Conservation (phyloP, 345 rosid genomes). For the Gossypium turneri region DNA sequence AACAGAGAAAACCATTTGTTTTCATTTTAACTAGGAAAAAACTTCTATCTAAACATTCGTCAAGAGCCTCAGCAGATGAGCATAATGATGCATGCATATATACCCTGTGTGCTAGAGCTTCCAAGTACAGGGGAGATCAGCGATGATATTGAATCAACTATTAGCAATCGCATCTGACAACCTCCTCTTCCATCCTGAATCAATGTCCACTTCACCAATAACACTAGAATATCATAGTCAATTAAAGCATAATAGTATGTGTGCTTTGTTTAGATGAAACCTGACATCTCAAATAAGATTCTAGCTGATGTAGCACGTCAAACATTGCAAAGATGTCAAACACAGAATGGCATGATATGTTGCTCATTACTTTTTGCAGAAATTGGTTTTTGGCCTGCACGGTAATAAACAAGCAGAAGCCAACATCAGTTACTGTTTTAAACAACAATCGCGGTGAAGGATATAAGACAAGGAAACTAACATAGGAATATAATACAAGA, state of each 20-base stretch:
- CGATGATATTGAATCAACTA: conserved; percentile 79
- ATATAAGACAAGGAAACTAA: conserved; percentile 5
- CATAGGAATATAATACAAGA: not conserved
- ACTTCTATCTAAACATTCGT: not conserved
- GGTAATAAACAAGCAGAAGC: conserved; percentile 2
- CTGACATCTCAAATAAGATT: conserved; percentile 47
- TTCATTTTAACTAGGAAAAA: not conserved
- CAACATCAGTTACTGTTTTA: not conserved
- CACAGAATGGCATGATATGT: conserved; percentile 51
- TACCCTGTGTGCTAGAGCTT: conserved; percentile 67
- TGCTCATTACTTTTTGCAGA: conserved; percentile 52
- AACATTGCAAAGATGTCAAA: conserved; percentile 70
- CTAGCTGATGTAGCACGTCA: conserved; percentile 53
- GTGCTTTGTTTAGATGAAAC: conserved; percentile 30
- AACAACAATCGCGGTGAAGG: not conserved
- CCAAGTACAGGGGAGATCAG: conserved; percentile 73
- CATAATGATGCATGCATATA: conserved; percentile 5
- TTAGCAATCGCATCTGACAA: conserved; percentile 36
- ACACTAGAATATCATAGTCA: not conserved
- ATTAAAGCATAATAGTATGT: conserved; percentile 10
- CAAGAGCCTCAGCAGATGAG: not conserved
- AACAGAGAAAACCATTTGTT: not conserved
- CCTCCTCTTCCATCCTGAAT: conserved; percentile 36
- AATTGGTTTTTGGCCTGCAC: conserved; percentile 21
- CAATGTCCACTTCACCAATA: conserved; percentile 14